These are phyloP conservation scores for Penicillium desertorum DNA, from an alignment of 495 filamentous ascomycete species.

Conservation along the genomic window DNA sequence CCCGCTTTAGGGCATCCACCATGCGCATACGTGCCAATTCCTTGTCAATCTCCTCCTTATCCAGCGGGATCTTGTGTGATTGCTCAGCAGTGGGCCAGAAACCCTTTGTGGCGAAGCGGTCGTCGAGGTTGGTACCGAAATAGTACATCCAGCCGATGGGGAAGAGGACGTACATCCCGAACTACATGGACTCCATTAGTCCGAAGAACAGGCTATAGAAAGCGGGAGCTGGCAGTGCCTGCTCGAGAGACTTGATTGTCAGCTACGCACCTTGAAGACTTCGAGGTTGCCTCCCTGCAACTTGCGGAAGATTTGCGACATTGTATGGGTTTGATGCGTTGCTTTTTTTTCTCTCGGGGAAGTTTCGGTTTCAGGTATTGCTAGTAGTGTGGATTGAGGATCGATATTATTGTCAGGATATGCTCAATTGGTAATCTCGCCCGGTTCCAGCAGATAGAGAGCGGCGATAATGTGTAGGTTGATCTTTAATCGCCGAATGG, in stretches of 20 bases:
- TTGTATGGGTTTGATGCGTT: conserved; percentile 20
- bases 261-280: conserved; percentile 77
- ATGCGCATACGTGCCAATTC: conserved; percentile 73
- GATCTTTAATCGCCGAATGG: conserved; percentile 18
- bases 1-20: conserved; percentile 40
- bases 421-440: neutral
- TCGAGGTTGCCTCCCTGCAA: conserved; percentile 85
- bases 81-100: conserved; percentile 92
- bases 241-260: conserved; percentile 3
- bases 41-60: conserved; percentile 79
- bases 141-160: conserved; percentile 99
- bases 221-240: neutral
- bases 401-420: neutral
- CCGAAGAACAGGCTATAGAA: too few species aligned
- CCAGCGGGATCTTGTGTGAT: conserved; percentile 84
- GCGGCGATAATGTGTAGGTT: conserved; percentile 7
- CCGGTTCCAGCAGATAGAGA: neutral
- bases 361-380: conserved; percentile 2
- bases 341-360: neutral
- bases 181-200: conserved; percentile 50
- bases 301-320: conserved; percentile 44
- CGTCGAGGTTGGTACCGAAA: conserved; percentile 97
- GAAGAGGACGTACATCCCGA: conserved; percentile 98
- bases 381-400: neutral
- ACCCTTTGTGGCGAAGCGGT: conserved; percentile 77